These are phyloP conservation scores for Cephalotrichum gorgonifer DNA, from an alignment of 2,329 filamentous ascomycete species.

Conservation along the genomic window DNA sequence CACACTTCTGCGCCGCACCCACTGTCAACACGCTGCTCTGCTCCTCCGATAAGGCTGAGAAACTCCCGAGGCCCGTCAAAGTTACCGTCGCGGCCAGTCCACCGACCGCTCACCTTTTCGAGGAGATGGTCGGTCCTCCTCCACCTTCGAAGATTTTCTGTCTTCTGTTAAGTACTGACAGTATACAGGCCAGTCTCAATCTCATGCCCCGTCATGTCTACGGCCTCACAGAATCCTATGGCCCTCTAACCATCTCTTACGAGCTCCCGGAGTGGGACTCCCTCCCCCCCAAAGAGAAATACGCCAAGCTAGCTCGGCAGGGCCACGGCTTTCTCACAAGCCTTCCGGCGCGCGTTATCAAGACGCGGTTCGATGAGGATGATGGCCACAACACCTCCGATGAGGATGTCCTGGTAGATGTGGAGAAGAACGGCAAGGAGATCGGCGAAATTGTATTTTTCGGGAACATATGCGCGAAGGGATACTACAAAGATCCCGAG, in stretches of 20 bases:
- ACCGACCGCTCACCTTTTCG: constrained; percentile 80
- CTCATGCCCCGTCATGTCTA: constrained; percentile 90
- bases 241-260: constrained; percentile 92
- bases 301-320: constrained; percentile 83
- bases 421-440: constrained; percentile 35
- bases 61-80: constrained; percentile 58
- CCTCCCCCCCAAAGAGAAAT: constrained; percentile 66
- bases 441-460: constrained; percentile 62
- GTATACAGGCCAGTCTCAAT: constrained; percentile 49
- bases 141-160: too few species aligned
- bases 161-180: neutral
- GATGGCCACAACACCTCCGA: constrained; percentile 10
- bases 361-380: constrained; percentile 61
- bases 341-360: constrained; percentile 72
- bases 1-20: constrained; percentile 91
- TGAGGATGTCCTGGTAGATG: constrained; percentile 25
- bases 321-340: constrained; percentile 85
- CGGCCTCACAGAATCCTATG: constrained; percentile 81
- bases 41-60: constrained; percentile 62
- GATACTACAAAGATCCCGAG: constrained; percentile 82
- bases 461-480: constrained; percentile 86
- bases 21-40: constrained; percentile 94
- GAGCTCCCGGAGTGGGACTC: constrained; percentile 75
- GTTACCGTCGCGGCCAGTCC: constrained; percentile 92
- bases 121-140: constrained; percentile 62